Conservation (phyloP, 306 rosid species). For the Vigna radiata region DNA sequence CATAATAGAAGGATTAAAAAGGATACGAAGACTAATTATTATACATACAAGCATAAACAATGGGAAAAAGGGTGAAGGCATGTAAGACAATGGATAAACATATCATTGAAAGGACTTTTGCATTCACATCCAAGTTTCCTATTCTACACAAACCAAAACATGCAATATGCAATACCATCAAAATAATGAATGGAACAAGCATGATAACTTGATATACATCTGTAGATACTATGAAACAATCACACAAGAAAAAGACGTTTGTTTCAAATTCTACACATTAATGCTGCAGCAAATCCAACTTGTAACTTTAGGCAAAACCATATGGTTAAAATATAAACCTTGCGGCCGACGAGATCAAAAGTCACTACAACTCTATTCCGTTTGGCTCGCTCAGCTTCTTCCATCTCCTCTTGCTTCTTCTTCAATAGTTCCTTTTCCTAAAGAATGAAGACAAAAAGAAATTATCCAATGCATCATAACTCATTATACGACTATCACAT, state of each 20-base stretch:
- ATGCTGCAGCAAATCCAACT: slow-evolving; percentile 33
- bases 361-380: slow-evolving; percentile 83
- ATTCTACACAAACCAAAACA: slow-evolving; percentile 25
- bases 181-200: slow-evolving; percentile 30
- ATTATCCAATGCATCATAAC: slow-evolving; percentile 13
- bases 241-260: not conserved
- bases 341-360: slow-evolving; percentile 96
- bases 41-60: slow-evolving; percentile 26
- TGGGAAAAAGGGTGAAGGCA: slow-evolving; percentile 8
- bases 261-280: slow-evolving; percentile 24
- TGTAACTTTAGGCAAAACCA: slow-evolving; percentile 31
- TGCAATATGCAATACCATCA: slow-evolving; percentile 19
- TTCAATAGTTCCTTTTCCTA: slow-evolving; percentile 88
- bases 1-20: slow-evolving; percentile 22
- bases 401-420: slow-evolving; percentile 88
- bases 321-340: slow-evolving; percentile 59
- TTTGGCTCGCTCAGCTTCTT: slow-evolving; percentile 87
- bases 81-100: not conserved
- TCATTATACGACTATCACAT: not conserved
- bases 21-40: not conserved
- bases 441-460: slow-evolving; percentile 38
- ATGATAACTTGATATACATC: slow-evolving; percentile 26
- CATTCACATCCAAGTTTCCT: not conserved
- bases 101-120: slow-evolving; percentile 25
- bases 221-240: slow-evolving; percentile 35